Percentiles rank a stretch among this genome's conserved stretches.
These are phyloP conservation scores for Vigna hirtella DNA, from an alignment of 306 rosid genomes.

Conservation along the genomic window DNA sequence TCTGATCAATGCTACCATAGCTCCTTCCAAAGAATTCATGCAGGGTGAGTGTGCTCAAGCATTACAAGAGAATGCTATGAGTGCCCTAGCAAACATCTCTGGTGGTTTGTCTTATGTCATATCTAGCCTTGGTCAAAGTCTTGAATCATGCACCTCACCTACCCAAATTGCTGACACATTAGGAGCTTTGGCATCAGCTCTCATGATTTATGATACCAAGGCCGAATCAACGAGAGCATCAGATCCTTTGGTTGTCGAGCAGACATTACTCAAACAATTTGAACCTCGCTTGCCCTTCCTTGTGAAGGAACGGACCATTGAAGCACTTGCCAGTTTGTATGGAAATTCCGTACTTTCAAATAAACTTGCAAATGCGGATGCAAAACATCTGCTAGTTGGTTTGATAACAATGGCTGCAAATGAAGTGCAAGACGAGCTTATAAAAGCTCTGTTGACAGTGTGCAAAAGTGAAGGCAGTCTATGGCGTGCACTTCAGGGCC, in stretches of 20 bases:
- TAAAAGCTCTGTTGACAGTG: constrained; percentile 78
- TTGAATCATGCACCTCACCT: constrained; percentile 89
- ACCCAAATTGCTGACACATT: constrained; percentile 92
- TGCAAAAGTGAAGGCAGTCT: constrained; percentile 87
- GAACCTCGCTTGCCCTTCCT: constrained; percentile 77
- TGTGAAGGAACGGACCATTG: constrained; percentile 96
- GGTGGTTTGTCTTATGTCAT: constrained; percentile 97
- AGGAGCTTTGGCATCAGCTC: constrained; percentile 99
- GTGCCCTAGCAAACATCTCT: constrained; percentile 97
- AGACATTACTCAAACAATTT: constrained; percentile 84
- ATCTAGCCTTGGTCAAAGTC: constrained; percentile 99
- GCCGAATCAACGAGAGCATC: constrained; percentile 90
- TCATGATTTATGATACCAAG: constrained; percentile 91
- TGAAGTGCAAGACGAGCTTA: constrained; percentile 94
- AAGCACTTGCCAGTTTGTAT: constrained; percentile 96
- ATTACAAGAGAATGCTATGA: constrained; percentile 97
- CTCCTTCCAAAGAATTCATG: constrained; percentile 99
- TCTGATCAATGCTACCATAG: constrained; percentile 96
- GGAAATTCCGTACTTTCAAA: constrained; percentile 76
- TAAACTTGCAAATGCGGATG: constrained; percentile 83
- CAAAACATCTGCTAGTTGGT: constrained; percentile 95
- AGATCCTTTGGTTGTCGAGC: constrained; percentile 79
- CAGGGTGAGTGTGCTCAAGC: constrained; percentile 99
- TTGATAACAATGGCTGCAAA: constrained; percentile 92
- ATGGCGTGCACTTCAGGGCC: constrained; percentile 94